Conservation (phyloP, 768 basidiomycete genomes). For the Mycena epipterygia region DNA sequence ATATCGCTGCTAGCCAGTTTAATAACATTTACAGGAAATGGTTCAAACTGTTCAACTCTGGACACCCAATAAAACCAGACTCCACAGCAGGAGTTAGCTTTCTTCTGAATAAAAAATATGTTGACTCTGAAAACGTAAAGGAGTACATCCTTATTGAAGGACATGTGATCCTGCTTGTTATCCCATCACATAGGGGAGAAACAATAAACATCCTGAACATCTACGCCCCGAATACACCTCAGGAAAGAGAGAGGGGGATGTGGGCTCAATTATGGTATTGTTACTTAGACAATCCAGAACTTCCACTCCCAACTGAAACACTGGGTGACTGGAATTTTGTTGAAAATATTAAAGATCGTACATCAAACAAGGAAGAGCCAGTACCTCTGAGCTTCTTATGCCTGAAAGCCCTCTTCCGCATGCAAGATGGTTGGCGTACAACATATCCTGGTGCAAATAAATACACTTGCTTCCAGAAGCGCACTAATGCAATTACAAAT, state of each 20-base stretch:
- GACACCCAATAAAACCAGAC: not conserved
- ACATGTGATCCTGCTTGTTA: not conserved
- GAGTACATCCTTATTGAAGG: not conserved
- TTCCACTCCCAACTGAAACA: constrained; percentile 13
- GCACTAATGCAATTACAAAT: not conserved
- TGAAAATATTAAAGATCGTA: constrained; percentile 3
- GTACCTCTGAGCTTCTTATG: not conserved
- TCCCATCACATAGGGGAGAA: not conserved
- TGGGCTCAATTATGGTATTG: not conserved
- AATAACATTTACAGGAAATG: not conserved
- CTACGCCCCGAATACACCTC: not conserved
- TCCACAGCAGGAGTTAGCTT: not conserved
- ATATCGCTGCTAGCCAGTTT: not conserved
- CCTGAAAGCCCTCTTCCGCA: not conserved
- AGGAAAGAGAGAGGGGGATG: not conserved
- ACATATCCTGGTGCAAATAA: constrained; percentile 9
- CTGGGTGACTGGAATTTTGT: not conserved
- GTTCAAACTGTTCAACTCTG: not conserved
- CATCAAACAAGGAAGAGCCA: not conserved
- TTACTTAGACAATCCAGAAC: not conserved
- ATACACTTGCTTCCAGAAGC: constrained; percentile 16
- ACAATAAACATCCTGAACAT: not conserved
- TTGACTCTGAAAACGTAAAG: not conserved
- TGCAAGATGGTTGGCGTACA: constrained; percentile 22
- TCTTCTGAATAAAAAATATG: not conserved